These are phyloP conservation scores for Penicillium concentricum DNA, from an alignment of 2,329 filamentous ascomycete species.

Conservation along the genomic window DNA sequence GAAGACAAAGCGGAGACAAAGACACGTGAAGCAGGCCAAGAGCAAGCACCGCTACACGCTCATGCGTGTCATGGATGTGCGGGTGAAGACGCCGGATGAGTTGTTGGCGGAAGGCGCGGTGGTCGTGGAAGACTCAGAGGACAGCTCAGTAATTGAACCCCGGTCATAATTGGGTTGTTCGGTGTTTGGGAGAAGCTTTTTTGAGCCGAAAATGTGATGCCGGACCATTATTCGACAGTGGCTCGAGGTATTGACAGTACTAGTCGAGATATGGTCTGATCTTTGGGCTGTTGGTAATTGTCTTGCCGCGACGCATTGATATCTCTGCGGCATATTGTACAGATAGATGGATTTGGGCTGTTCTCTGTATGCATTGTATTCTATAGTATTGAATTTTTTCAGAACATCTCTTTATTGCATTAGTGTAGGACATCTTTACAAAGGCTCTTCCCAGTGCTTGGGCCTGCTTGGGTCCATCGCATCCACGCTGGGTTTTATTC, in stretches of 20 bases:
- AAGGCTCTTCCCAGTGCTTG: background rate
- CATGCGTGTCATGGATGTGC: slow-evolving; percentile 78
- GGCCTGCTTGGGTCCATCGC: background rate
- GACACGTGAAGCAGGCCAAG: slow-evolving; percentile 68
- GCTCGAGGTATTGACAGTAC: background rate
- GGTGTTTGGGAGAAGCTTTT: background rate
- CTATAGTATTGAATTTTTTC: slow-evolving; percentile 20
- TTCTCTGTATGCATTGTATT: slow-evolving; percentile 34
- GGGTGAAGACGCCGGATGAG: slow-evolving; percentile 60
- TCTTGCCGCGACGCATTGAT: slow-evolving; percentile 21
- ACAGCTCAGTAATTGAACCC: slow-evolving; percentile 24
- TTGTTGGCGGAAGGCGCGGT: slow-evolving; percentile 46
- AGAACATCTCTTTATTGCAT: background rate
- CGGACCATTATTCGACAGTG: background rate
- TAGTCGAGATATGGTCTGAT: background rate
- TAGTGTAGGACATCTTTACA: background rate
- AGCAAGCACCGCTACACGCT: slow-evolving; percentile 93
- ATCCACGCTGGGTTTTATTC: background rate
- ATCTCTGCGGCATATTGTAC: slow-evolving; percentile 29
- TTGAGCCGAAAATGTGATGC: slow-evolving; percentile 1
- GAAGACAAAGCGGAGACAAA: slow-evolving; percentile 75
- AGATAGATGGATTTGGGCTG: slow-evolving; percentile 32
- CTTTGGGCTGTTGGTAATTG: slow-evolving; percentile 6
- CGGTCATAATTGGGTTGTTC: slow-evolving; percentile 14
- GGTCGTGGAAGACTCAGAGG: slow-evolving; percentile 31